Evolutionary conservation across 805 yeast genomes (phyloP).

Genomic region (Soucietia sequanensis): DNA sequence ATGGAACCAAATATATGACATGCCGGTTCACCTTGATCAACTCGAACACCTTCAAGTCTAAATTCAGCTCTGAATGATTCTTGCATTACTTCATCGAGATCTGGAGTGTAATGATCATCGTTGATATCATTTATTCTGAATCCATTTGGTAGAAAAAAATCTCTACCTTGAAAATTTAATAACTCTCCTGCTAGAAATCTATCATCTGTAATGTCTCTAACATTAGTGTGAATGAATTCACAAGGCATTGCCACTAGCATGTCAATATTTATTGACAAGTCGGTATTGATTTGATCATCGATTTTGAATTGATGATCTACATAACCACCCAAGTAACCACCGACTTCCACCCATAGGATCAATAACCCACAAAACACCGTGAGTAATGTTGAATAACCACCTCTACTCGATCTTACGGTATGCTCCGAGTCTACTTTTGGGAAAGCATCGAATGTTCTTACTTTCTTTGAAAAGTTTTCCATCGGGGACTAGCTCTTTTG

Average conservation of each 20-base stretch:
- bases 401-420: constrained; percentile 70
- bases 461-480: constrained; percentile 35
- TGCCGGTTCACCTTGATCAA: constrained; percentile 63
- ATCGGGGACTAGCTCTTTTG: constrained; percentile 7
- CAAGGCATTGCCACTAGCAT: constrained; percentile 84
- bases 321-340: constrained; percentile 80
- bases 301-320: constrained; percentile 77
- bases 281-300: constrained; percentile 55
- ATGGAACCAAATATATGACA: constrained; percentile 82
- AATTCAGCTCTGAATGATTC: constrained; percentile 69
- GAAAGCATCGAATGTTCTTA: constrained; percentile 48
- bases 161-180: constrained; percentile 65
- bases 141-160: constrained; percentile 53
- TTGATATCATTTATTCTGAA: constrained; percentile 46
- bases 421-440: constrained; percentile 51
- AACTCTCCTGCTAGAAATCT: constrained; percentile 74
- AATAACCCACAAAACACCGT: constrained; percentile 63
- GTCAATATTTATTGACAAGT: constrained; percentile 73
- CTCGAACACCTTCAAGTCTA: constrained; percentile 39
- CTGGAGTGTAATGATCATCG: constrained; percentile 53
- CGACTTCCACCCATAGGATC: constrained; percentile 79
- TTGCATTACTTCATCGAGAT: constrained; percentile 62
- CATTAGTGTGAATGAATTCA: constrained; percentile 68
- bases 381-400: constrained; percentile 69
- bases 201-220: constrained; percentile 76